phyloP scores from a whole-genome alignment of 495 filamentous ascomycete species.

The Neurospora hispaniola region DNA sequence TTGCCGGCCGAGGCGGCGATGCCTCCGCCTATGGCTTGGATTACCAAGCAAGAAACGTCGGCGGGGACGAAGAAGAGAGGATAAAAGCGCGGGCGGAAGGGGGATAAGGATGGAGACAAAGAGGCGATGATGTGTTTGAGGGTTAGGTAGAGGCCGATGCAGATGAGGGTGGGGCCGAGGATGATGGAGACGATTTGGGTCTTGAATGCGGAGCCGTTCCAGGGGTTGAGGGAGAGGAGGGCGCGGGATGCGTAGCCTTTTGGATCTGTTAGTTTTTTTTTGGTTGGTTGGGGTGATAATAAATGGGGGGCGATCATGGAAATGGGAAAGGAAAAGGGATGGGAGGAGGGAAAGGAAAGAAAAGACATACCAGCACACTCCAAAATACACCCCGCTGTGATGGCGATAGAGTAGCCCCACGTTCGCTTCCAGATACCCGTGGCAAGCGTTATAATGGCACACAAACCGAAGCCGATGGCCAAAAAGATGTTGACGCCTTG shows the following conservation, averaged over 20 bases:
- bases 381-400: constrained; percentile 36
- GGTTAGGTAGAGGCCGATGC: constrained; percentile 56
- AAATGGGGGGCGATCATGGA: no score
- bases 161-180: constrained; percentile 54
- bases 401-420: constrained; percentile 49
- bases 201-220: constrained; percentile 47
- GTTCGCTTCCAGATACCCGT: constrained; percentile 50
- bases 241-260: constrained; percentile 50
- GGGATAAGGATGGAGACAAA: constrained; percentile 36
- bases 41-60: constrained; percentile 51
- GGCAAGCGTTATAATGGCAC: constrained; percentile 33
- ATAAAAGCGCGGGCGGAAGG: constrained; percentile 47
- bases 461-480: constrained; percentile 43
- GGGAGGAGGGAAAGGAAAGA: no score
- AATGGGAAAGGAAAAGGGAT: no score
- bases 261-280: no score
- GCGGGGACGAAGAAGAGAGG: constrained; percentile 55
- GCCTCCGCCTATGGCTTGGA: constrained; percentile 57
- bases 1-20: constrained; percentile 43
- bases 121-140: constrained; percentile 50
- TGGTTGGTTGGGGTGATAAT: no score
- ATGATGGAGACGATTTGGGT: constrained; percentile 59
- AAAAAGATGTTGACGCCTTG: constrained; percentile 53
- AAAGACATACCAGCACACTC: constrained; percentile 22
- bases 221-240: constrained; percentile 49